Evolutionary conservation across 1,139 yeast species (phyloP).

Genomic region (Spathaspora sp.): DNA sequence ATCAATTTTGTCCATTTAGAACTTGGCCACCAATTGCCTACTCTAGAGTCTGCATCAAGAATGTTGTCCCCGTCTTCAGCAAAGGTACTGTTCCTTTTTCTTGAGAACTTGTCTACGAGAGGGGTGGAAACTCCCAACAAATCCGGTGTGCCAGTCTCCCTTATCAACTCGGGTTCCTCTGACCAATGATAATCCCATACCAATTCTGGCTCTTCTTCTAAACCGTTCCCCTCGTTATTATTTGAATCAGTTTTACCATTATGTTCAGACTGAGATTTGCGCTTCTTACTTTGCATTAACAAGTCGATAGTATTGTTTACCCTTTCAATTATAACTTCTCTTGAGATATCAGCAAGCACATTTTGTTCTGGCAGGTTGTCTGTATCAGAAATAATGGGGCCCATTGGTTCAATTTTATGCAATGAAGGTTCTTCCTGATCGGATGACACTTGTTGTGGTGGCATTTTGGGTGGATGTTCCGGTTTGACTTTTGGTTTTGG

Average conservation of each 20-base stretch:
- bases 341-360: neutral
- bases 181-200: neutral
- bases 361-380: neutral
- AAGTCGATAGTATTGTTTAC: conserved; percentile 15
- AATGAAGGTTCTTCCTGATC: neutral
- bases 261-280: neutral
- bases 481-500: neutral
- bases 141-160: neutral
- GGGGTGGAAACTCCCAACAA: conserved; percentile 4
- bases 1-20: conserved; percentile 25
- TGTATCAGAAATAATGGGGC: neutral
- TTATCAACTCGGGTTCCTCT: neutral
- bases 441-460: neutral
- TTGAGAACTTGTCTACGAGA: neutral
- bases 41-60: neutral
- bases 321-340: conserved; percentile 11
- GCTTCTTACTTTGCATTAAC: neutral
- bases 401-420: neutral
- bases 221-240: neutral
- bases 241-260: neutral
- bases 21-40: conserved; percentile 20
- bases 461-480: neutral
- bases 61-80: too few species aligned
- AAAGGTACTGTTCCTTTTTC: neutral
- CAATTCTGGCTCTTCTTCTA: conserved; percentile 8